Percentiles rank a stretch among this genome's conserved stretches.
Evolutionary conservation across 208 protist genomes (phyloP).

Genomic region (Trichomonas gallinae): DNA sequence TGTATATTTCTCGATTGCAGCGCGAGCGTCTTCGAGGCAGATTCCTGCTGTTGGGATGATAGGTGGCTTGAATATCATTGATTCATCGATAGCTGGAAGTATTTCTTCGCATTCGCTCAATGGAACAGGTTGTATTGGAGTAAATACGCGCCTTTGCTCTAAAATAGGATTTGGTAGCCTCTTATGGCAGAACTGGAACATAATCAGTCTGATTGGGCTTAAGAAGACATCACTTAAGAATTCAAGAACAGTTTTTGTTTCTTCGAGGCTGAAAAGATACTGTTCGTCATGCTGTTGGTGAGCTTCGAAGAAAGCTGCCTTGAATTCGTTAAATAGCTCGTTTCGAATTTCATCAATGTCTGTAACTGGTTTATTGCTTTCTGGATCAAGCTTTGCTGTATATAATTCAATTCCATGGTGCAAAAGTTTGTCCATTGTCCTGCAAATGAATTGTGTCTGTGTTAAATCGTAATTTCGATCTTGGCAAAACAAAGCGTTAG

Average conservation of each 20-base stretch:
- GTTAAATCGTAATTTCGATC: not conserved
- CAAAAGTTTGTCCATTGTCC: not conserved
- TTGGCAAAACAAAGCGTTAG: not conserved
- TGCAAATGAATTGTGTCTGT: not conserved
- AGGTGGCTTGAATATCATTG: not conserved
- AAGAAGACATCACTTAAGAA: not conserved
- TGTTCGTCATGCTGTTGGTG: not conserved
- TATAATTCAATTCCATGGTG: not conserved
- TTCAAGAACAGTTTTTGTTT: not conserved
- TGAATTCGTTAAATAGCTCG: not conserved
- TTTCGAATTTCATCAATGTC: not conserved
- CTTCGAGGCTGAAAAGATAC: not conserved
- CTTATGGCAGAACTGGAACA: not conserved
- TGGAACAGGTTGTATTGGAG: not conserved
- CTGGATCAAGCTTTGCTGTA: not conserved
- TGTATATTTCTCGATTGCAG: not conserved
- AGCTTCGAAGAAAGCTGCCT: not conserved
- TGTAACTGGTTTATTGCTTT: not conserved
- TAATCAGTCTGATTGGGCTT: not conserved
- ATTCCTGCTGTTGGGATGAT: not conserved
- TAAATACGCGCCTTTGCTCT: not conserved
- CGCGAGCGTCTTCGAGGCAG: not conserved
- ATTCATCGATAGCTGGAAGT: not conserved
- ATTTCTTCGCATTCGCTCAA: not conserved
- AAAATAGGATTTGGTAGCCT: not conserved